Evolutionary conservation across 179 eudicot genomes (phyloP).

Genomic region (Kewa caespitosa): DNA sequence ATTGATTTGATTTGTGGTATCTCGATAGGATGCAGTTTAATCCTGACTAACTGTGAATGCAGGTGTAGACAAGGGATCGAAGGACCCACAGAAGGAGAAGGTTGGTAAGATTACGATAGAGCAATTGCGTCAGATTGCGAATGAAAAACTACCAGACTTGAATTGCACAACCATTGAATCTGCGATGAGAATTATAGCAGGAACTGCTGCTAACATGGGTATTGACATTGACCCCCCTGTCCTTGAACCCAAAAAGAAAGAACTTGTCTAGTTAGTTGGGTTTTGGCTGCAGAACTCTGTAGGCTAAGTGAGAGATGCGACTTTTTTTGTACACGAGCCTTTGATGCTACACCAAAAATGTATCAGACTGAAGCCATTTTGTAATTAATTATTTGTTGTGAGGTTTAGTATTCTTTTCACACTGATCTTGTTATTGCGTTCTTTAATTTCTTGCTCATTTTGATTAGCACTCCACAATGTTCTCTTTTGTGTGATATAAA

Average conservation of each 20-base stretch:
- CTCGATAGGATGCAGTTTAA: background rate
- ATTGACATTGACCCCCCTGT: slow-evolving; percentile 89
- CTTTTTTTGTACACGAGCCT: too few relatives aligned
- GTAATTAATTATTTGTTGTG: slow-evolving; percentile 45
- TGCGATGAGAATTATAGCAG: slow-evolving; percentile 97
- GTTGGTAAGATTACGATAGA: slow-evolving; percentile 88
- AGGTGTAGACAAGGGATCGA: slow-evolving; percentile 95
- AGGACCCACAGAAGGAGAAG: slow-evolving; percentile 73
- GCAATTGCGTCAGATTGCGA: slow-evolving; percentile 72
- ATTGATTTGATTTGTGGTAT: background rate
- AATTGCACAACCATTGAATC: slow-evolving; percentile 83
- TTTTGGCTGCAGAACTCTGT: too few relatives aligned
- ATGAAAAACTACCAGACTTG: slow-evolving; percentile 89
- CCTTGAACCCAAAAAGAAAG: slow-evolving; percentile 66
- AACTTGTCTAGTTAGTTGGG: slow-evolving; percentile 46
- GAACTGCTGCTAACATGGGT: slow-evolving; percentile 99
- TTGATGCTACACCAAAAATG: too few relatives aligned
- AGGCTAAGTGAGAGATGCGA: too few relatives aligned
- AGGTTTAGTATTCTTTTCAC: slow-evolving; percentile 35
- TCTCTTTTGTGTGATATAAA: too few relatives aligned
- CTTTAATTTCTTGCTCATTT: background rate
- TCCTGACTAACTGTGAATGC: slow-evolving; percentile 9
- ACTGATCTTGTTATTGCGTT: background rate
- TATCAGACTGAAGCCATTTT: too few relatives aligned
- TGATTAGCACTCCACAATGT: background rate